phyloP scores from a whole-genome alignment of 192 early-diverging fungal species.

The Neocallimastix lanati region DNA sequence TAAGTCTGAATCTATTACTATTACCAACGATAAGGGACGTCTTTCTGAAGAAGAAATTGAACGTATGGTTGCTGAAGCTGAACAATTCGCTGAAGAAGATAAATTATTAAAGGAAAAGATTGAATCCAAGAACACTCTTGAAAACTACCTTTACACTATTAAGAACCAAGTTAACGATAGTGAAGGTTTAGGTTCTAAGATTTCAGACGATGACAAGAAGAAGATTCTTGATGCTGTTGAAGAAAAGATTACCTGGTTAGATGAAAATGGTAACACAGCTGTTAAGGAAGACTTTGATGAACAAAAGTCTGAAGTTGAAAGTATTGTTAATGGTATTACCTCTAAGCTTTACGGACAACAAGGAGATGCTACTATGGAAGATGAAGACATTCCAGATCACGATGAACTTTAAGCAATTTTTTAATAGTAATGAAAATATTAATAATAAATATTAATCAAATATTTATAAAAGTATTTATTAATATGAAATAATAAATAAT shows the following conservation, averaged over 20 bases:
- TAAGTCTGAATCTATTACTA: constrained; percentile 88
- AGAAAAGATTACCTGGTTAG: constrained; percentile 64
- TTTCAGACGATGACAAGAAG: constrained; percentile 77
- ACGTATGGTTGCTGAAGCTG: constrained; percentile 91
- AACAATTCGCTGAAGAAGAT: constrained; percentile 86
- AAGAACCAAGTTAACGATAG: constrained; percentile 78
- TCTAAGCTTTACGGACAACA: constrained; percentile 67
- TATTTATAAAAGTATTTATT: too few relatives aligned
- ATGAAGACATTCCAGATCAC: constrained; percentile 41
- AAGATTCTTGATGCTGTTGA: constrained; percentile 66
- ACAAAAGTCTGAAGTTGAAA: constrained; percentile 84
- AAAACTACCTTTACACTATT: constrained; percentile 79
- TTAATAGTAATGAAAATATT: not conserved
- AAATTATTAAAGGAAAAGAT: constrained; percentile 59
- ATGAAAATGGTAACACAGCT: constrained; percentile 56
- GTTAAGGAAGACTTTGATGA: constrained; percentile 96
- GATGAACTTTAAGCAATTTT: constrained; percentile 41
- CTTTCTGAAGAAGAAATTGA: constrained; percentile 89
- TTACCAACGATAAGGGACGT: constrained; percentile 93
- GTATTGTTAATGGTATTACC: constrained; percentile 83
- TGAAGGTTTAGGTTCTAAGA: constrained; percentile 64
- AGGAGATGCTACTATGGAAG: constrained; percentile 19
- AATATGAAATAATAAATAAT: too few relatives aligned
- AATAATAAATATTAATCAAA: too few relatives aligned
- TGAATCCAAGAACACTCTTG: constrained; percentile 74